These are phyloP conservation scores for Pseudogymnoascus sp. DNA, from an alignment of 2,329 filamentous ascomycete genomes.

Conservation along the genomic window DNA sequence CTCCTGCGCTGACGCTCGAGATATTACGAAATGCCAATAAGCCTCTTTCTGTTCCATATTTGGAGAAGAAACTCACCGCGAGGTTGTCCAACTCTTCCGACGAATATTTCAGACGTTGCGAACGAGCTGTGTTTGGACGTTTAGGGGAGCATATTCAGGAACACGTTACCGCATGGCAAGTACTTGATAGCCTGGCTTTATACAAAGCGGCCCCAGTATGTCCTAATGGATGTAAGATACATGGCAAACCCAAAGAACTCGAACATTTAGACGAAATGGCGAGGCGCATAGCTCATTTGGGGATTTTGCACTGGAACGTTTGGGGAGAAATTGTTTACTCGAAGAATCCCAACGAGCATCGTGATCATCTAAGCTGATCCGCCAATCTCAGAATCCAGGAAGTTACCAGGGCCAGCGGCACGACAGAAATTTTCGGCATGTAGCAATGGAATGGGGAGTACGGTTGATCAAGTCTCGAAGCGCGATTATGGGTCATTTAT, in stretches of 20 bases:
- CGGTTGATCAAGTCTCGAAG: not conserved
- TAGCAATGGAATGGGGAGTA: not conserved
- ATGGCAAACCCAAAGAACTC: not conserved
- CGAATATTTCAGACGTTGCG: not conserved
- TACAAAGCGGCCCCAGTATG: not conserved
- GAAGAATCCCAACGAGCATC: slow-evolving; percentile 22
- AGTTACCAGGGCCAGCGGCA: not conserved
- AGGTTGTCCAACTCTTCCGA: not conserved
- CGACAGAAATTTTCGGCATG: not conserved
- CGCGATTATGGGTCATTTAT: not conserved
- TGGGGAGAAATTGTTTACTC: slow-evolving; percentile 71
- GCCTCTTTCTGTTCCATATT: slow-evolving; percentile 22
- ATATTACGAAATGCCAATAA: slow-evolving; percentile 17
- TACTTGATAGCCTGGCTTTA: not conserved
- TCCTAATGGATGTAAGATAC: not conserved
- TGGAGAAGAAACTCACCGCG: not conserved
- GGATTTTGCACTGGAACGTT: slow-evolving; percentile 81
- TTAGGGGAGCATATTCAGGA: not conserved
- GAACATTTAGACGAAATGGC: slow-evolving; percentile 55
- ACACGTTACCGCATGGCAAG: slow-evolving; percentile 13
- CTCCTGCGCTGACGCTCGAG: slow-evolving; percentile 8
- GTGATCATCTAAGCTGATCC: not conserved
- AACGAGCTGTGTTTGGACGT: not conserved
- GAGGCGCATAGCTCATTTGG: slow-evolving; percentile 71
- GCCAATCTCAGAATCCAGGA: not conserved